Base-by-base conservation (phyloP, 2,329 filamentous ascomycete species). In the Phaeosphaeria sp. region DNA sequence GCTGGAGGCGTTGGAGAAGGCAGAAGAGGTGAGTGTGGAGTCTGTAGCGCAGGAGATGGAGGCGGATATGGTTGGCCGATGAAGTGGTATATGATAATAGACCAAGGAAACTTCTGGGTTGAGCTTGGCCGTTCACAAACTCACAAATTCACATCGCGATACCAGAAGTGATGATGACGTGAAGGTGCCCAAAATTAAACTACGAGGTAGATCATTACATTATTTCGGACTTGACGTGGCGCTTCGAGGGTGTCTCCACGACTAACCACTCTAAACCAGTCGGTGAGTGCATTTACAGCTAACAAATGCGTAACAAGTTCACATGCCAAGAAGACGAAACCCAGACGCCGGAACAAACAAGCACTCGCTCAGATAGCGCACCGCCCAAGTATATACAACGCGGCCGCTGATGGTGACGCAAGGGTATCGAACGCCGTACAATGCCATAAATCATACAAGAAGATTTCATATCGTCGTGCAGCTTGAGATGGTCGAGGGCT, bases 361-460 rank as follows among this genome's bases (percentile, higher is more conserved):
- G 18, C 51, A 43, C 30, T 36, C 30, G 30, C 30, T 36, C 30
- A 52, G 33, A 17, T 21, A 30, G 43, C 33, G 51, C 43, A 46
- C 43, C 53, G 52, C 54, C 53, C 56, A 50, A 42, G 30, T 56
- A 58, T 58, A 50, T 58, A 58, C 57, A 60, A 60, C 21, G 50
- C 50, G n/a, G 58, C 58, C 9, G 50, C 30, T 49, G 36, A 11
- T 52, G 20, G 46, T 49, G 50, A 63, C 55, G 55, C 55, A 22
- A 17, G 70, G 72, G 69, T 74, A 73, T 74, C 67, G 62, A 74
- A 73, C 71, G 72, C 71, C 71, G 59, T 60, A 58, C 59, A 63
- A 74, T 71, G 67, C 66, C 59, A 48, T 18, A 58, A 67, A 64
- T 60, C 58, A 52, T 65, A 60, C 58, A 65, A 60, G 56, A 64